Percentiles rank a stretch among this genome's conserved stretches.
Conservation (phyloP, 2,329 filamentous ascomycete species). For the Fusarium sororula region DNA sequence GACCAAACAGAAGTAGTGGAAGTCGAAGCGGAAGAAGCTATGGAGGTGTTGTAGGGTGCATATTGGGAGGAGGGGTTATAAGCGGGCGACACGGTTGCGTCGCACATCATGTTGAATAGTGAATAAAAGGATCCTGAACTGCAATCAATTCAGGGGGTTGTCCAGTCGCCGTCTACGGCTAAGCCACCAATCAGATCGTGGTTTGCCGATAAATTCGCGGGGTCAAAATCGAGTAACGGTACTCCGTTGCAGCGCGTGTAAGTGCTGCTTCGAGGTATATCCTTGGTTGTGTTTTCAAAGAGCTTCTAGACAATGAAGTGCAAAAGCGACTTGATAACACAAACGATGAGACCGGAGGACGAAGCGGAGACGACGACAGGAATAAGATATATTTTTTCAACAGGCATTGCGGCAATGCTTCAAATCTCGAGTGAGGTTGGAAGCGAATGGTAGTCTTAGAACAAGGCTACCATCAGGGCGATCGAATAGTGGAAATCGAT, state of each 20-base stretch:
- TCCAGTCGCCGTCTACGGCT: slow-evolving; percentile 66
- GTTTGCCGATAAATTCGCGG: slow-evolving; percentile 47
- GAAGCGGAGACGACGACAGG: slow-evolving; percentile 71
- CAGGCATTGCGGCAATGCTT: slow-evolving; percentile 64
- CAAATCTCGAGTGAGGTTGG: slow-evolving; percentile 38
- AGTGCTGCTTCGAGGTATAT: slow-evolving; percentile 51
- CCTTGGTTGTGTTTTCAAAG: slow-evolving; percentile 51
- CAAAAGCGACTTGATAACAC: slow-evolving; percentile 59
- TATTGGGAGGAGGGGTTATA: slow-evolving; percentile 57
- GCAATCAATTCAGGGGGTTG: slow-evolving; percentile 47
- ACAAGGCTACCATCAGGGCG: slow-evolving; percentile 48
- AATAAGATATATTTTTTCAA: slow-evolving; percentile 60
- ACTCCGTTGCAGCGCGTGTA: slow-evolving; percentile 54
- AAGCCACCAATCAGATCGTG: slow-evolving; percentile 60
- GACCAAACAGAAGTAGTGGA: slow-evolving; percentile 84
- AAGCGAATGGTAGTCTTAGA: slow-evolving; percentile 44
- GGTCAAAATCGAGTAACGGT: slow-evolving; percentile 50
- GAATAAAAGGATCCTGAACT: slow-evolving; percentile 43
- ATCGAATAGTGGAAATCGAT: slow-evolving; percentile 17
- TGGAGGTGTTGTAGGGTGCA: slow-evolving; percentile 73
- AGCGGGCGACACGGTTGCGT: slow-evolving; percentile 62
- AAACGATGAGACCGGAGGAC: slow-evolving; percentile 68
- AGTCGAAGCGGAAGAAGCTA: slow-evolving; percentile 79
- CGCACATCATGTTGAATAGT: slow-evolving; percentile 66
- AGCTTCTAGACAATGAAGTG: slow-evolving; percentile 55